Conservation (phyloP, 2,329 filamentous ascomycete genomes). For the Madurella mycetomatis region DNA sequence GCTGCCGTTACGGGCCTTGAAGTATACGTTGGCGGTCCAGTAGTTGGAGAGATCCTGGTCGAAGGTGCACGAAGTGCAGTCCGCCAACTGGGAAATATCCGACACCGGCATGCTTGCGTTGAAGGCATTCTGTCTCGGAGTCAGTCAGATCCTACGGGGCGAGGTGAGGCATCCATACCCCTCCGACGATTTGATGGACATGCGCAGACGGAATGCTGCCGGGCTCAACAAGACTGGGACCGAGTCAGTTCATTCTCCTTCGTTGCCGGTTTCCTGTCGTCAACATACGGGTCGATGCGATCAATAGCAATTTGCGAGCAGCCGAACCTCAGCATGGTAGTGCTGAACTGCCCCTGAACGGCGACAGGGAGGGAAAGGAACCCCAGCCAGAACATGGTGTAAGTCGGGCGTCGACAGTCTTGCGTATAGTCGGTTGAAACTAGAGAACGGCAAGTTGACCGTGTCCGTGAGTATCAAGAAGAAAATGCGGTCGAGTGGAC, state of each 20-base stretch:
- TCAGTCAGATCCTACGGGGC: neutral
- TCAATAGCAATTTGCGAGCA: conserved; percentile 26
- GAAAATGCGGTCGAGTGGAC: neutral
- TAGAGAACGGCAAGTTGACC: neutral
- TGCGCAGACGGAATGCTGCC: conserved; percentile 22
- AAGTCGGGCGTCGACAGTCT: neutral
- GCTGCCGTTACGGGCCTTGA: conserved; percentile 35
- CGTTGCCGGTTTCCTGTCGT: neutral
- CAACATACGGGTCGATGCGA: conserved; percentile 25
- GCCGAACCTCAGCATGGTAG: conserved; percentile 24
- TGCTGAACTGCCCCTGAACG: conserved; percentile 20
- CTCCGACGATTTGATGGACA: conserved; percentile 25
- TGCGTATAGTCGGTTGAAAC: neutral
- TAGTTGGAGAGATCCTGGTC: conserved; percentile 41
- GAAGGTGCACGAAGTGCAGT: conserved; percentile 41
- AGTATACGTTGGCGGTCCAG: conserved; percentile 40
- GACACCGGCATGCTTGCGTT: conserved; percentile 29
- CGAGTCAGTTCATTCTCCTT: neutral
- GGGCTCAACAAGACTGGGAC: conserved; percentile 21
- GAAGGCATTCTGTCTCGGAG: conserved; percentile 28
- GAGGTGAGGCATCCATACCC: conserved; percentile 13
- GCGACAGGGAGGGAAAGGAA: conserved; percentile 13
- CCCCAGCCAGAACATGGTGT: conserved; percentile 17
- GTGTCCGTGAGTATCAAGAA: neutral
- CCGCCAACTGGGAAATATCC: conserved; percentile 31